A percentile compares a stretch with the other conserved stretches of the same genome.
Evolutionary conservation across 2,329 filamentous ascomycete species (phyloP).

Genomic region (Onygena corvina): DNA sequence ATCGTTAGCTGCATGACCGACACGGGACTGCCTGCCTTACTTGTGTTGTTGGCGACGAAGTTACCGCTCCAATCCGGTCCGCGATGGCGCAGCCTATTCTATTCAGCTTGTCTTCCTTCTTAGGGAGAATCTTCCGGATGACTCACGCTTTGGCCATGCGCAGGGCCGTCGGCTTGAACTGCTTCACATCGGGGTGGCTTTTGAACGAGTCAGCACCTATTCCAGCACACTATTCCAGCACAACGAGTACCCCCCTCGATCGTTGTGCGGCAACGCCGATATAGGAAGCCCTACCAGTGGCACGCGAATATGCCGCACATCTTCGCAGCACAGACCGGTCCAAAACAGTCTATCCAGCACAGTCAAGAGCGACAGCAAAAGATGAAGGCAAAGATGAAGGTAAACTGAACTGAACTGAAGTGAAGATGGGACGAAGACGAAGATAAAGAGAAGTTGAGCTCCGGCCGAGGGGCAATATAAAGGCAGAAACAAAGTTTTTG

Average conservation of each 20-base stretch:
- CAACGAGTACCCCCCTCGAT: not conserved
- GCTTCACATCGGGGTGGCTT: constrained; percentile 81
- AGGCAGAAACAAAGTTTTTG: constrained; percentile 11
- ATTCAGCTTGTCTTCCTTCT: constrained; percentile 1
- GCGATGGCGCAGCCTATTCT: constrained; percentile 74
- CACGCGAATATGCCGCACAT: constrained; percentile 99
- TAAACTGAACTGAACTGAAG: not conserved
- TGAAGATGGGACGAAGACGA: no score
- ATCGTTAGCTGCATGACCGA: constrained; percentile 4
- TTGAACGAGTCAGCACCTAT: constrained; percentile 9
- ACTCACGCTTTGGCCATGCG: constrained; percentile 88
- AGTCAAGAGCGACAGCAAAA: no score
- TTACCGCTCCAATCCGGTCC: constrained; percentile 99
- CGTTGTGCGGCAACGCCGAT: not conserved
- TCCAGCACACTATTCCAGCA: not conserved
- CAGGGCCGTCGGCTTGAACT: constrained; percentile 91
- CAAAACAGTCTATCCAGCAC: no score
- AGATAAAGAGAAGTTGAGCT: not conserved
- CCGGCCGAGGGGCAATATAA: constrained; percentile 5
- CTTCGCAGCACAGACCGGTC: constrained; percentile 30
- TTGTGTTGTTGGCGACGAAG: constrained; percentile 79
- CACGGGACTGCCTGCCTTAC: constrained; percentile 41
- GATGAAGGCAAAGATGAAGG: no score
- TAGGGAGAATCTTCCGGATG: constrained; percentile 1
- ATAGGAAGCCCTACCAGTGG: constrained; percentile 51